Percentiles rank a stretch among this genome's conserved stretches.
Evolutionary conservation across 768 basidiomycete species (phyloP).

Genomic region (Pleurotus platypus): DNA sequence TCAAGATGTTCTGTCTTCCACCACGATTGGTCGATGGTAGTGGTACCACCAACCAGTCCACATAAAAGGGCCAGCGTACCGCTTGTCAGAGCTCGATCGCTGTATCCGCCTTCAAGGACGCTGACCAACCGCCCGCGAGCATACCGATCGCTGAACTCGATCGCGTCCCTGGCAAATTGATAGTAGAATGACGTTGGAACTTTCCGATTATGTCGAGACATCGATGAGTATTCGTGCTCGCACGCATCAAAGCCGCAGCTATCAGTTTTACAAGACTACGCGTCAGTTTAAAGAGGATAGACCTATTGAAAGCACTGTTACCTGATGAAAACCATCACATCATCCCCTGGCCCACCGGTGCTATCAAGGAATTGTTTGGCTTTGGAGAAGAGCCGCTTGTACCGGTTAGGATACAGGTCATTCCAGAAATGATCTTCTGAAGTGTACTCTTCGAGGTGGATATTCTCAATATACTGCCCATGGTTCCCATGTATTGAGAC

Average conservation of each 20-base stretch:
- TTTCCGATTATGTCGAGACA: conserved; percentile 90
- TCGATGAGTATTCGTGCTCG: conserved; percentile 84
- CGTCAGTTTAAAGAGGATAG: neutral
- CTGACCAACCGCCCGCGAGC: conserved; percentile 74
- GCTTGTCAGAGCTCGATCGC: conserved; percentile 82
- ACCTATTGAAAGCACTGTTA: conserved; percentile 19
- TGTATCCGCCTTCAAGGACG: conserved; percentile 94
- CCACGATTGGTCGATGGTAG: conserved; percentile 49
- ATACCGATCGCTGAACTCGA: conserved; percentile 58
- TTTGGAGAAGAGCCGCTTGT: conserved; percentile 55
- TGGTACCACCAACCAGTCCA: conserved; percentile 52
- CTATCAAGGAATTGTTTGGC: conserved; percentile 68
- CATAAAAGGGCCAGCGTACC: conserved; percentile 79
- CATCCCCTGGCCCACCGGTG: conserved; percentile 62
- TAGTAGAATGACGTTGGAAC: conserved; percentile 86
- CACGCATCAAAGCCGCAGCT: conserved; percentile 96
- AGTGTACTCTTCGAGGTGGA: conserved; percentile 74
- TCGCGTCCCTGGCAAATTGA: conserved; percentile 74
- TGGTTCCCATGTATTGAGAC: conserved; percentile 74
- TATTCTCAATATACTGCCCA: conserved; percentile 84
- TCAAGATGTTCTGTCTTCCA: conserved; percentile 60
- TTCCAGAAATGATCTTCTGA: conserved; percentile 76
- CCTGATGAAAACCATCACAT: conserved; percentile 88
- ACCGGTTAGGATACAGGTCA: conserved; percentile 64
- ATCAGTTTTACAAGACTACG: neutral